Evolutionary conservation across 2,329 filamentous ascomycete species (phyloP).

Genomic region (Exophiala mesophila): DNA sequence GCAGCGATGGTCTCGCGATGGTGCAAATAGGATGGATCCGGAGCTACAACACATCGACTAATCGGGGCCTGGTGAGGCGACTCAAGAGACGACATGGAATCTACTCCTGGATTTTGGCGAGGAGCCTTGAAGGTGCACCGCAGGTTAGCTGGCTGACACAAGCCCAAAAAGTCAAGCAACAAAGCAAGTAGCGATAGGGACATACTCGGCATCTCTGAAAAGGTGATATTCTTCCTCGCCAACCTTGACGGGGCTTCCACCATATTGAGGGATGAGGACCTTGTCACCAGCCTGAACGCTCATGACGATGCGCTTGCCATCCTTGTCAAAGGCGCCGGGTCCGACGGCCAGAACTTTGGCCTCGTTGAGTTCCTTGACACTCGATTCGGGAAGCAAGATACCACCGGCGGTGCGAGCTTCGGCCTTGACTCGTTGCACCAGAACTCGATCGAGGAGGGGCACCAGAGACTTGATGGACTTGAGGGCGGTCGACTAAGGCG

Average conservation of each 20-base stretch:
- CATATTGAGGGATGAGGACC: conserved; percentile 94
- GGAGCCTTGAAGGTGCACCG: no score
- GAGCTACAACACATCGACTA: no score
- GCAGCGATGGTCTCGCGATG: no score
- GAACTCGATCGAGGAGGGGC: conserved; percentile 94
- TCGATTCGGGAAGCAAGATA: conserved; percentile 95
- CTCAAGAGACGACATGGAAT: no score
- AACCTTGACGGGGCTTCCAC: conserved; percentile 92
- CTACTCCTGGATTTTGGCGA: conserved; percentile 99
- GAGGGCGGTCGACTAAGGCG: conserved; percentile 52
- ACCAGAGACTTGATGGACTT: conserved; percentile 93
- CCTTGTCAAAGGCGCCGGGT: conserved; percentile 78
- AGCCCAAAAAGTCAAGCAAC: no score
- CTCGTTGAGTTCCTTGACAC: conserved; percentile 97
- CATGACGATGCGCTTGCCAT: conserved; percentile 82
- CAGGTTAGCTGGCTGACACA: background rate
- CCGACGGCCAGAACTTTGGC: conserved; percentile 93
- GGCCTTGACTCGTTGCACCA: conserved; percentile 96
- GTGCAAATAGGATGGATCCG: no score
- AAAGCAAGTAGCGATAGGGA: no score
- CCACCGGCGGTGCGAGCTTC: conserved; percentile 93
- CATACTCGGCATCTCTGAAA: conserved; percentile 97
- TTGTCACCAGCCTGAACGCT: conserved; percentile 80
- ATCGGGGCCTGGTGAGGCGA: no score
- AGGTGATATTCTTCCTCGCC: conserved; percentile 94